A percentile compares a stretch with the other conserved stretches of the same genome.
Evolutionary conservation across 768 basidiomycete species (phyloP).

Genomic region (Hypholoma sublateritium): DNA sequence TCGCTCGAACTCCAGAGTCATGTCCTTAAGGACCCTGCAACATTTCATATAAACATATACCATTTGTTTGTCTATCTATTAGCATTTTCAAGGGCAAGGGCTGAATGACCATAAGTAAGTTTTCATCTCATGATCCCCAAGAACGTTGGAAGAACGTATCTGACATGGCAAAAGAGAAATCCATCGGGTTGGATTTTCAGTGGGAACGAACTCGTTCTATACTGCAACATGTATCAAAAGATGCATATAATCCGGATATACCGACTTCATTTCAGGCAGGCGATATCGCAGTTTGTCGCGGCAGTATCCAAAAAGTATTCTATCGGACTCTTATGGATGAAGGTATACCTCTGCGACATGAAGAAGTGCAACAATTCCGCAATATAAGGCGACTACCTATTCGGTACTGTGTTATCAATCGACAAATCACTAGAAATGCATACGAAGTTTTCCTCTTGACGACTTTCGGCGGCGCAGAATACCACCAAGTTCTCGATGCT

Average conservation of each 20-base stretch:
- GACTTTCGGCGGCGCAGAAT: slow-evolving; percentile 29
- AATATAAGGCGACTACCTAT: slow-evolving; percentile 7
- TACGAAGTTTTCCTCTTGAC: slow-evolving; percentile 38
- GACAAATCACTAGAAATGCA: slow-evolving; percentile 22
- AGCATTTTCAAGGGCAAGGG: too few species aligned
- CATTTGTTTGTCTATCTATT: too few species aligned
- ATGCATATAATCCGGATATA: not conserved
- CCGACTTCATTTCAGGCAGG: not conserved
- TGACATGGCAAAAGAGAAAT: not conserved
- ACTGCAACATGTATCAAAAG: not conserved
- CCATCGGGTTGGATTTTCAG: not conserved
- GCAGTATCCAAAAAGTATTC: not conserved
- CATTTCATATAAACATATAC: too few species aligned
- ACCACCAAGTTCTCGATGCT: slow-evolving; percentile 21
- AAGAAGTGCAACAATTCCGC: not conserved
- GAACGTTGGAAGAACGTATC: too few species aligned
- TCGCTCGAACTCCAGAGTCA: too few species aligned
- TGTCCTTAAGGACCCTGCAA: too few species aligned
- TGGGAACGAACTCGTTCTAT: slow-evolving; percentile 1
- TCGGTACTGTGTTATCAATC: slow-evolving; percentile 36
- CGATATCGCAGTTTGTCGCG: slow-evolving; percentile 8
- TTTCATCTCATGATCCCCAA: too few species aligned
- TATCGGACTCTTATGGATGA: not conserved
- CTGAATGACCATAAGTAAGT: too few species aligned
- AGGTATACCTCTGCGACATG: not conserved